Evolutionary conservation across 345 rosid species (phyloP), one percentile per base, ranked within the genome.

Genomic region (Laguncularia racemosa): DNA sequence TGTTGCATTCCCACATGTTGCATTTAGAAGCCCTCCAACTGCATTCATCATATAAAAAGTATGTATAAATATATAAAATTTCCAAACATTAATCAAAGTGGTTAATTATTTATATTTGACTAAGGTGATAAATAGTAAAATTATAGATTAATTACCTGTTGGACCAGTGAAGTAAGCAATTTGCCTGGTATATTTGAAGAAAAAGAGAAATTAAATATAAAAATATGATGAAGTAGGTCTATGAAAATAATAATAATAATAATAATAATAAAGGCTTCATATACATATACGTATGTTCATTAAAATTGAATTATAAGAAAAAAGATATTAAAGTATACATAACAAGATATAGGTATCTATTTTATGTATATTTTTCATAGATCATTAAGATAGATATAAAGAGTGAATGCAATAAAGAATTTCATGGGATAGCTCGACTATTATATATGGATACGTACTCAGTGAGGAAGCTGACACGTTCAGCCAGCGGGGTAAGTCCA

Each of bases 1-100:
- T 14, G 95, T 84, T 44, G 89, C 98, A 69, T 92, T 92, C 6
- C 98, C 98, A 55, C 98, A 92, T 13, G 98, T 92, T 61, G 98
- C 96, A 66, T 88, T 92, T 52, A 92, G 73, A 14, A 92, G 79
- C 46, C 98, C 98, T 50, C 98, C 98, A 60, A 89, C 98, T 92
- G 80, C 70, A 75, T n/a, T n/a, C n/a, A n/a, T n/a, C n/a, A n/a
- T n/a, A n/a, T n/a, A n/a, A n/a, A n/a, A n/a, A n/a, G n/a, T n/a
- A n/a, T n/a, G n/a, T n/a, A n/a, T n/a, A n/a, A n/a, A n/a, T n/a
- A n/a, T n/a, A n/a, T n/a, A n/a, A n/a, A n/a, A n/a, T 17, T 57
- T 59, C n/a, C 18, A 20, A 38, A 26, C 15, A 44, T 3, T 2
- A 8, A 50, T 10, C 28, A 23, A 23, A 23, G 28, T 17, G 14